Percentiles rank a stretch among this genome's conserved stretches.
These are phyloP conservation scores for Quercus glauca DNA, from an alignment of 306 rosid species.

Conservation along the genomic window DNA sequence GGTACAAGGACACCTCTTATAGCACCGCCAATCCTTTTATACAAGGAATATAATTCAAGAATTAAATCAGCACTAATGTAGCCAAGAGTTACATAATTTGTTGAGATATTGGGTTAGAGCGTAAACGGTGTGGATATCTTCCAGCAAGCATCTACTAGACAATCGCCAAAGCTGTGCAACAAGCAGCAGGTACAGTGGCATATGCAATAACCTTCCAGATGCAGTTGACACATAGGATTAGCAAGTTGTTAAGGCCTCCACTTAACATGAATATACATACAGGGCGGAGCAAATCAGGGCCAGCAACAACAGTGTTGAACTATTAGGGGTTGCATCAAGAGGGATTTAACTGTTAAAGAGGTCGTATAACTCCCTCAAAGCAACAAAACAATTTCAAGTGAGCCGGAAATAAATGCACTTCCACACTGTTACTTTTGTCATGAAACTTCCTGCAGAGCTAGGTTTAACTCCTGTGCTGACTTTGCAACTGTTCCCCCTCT, in stretches of 20 bases:
- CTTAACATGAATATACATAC: slow-evolving; percentile 44
- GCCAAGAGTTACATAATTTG: slow-evolving; percentile 10
- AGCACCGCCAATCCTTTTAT: slow-evolving; percentile 7
- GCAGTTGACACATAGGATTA: slow-evolving; percentile 35
- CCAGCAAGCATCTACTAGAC: slow-evolving; percentile 9
- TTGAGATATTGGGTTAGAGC: slow-evolving; percentile 22
- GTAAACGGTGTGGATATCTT: slow-evolving; percentile 14
- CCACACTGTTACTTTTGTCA: slow-evolving; percentile 31
- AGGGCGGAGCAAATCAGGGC: slow-evolving; percentile 39
- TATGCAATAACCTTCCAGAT: slow-evolving; percentile 33
- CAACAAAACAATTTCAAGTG: slow-evolving; percentile 13
- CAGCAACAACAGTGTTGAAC: slow-evolving; percentile 30
- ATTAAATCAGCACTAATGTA: slow-evolving; percentile 9
- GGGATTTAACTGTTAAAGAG: slow-evolving; percentile 48
- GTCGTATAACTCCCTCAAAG: slow-evolving; percentile 45
- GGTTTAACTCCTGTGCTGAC: slow-evolving; percentile 85
- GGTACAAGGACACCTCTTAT: slow-evolving; percentile 3
- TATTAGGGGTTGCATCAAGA: slow-evolving; percentile 36
- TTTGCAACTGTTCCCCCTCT: slow-evolving; percentile 92
- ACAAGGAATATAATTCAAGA: slow-evolving; percentile 5
- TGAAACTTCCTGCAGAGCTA: slow-evolving; percentile 79
- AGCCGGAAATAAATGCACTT: slow-evolving; percentile 25
- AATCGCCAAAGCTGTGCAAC: slow-evolving; percentile 45
- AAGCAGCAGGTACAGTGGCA: slow-evolving; percentile 32
- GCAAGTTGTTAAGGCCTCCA: slow-evolving; percentile 42